Conservation (phyloP, 352 stramenopile species). For the Pseudoperonospora humuli region DNA sequence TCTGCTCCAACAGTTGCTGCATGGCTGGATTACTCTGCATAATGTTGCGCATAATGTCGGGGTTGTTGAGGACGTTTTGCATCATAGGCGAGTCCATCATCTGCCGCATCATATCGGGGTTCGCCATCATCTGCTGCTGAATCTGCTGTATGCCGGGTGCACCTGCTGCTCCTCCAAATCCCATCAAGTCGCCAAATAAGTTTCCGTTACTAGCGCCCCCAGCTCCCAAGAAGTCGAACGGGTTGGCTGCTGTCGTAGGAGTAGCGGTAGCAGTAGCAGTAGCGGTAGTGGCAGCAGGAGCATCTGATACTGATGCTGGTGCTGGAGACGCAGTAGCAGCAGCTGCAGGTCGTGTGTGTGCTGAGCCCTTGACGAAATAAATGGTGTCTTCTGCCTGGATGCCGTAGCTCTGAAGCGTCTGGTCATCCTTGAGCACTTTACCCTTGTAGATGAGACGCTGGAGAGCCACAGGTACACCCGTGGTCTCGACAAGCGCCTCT, state of each 20-base stretch:
- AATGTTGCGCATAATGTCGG: conserved; percentile 92
- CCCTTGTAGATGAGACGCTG: conserved; percentile 88
- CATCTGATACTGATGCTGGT: not conserved
- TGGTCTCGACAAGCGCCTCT: conserved; percentile 51
- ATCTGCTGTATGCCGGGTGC: conserved; percentile 42
- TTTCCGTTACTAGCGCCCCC: conserved; percentile 26
- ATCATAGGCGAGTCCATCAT: conserved; percentile 90
- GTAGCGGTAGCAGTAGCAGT: conserved; percentile 11
- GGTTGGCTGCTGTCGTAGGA: conserved; percentile 21
- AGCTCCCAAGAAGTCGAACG: conserved; percentile 39
- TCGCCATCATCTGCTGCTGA: conserved; percentile 86
- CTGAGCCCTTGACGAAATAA: conserved; percentile 78
- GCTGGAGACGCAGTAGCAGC: conserved; percentile 8
- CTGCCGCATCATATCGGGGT: conserved; percentile 82
- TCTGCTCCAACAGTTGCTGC: conserved; percentile 91
- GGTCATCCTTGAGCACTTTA: conserved; percentile 88
- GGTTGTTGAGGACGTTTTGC: conserved; percentile 92
- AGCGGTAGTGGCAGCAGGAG: conserved; percentile 14
- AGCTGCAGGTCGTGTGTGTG: conserved; percentile 16
- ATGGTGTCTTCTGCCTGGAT: conserved; percentile 74
- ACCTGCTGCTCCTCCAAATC: conserved; percentile 17
- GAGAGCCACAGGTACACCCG: conserved; percentile 60
- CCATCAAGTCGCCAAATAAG: conserved; percentile 52
- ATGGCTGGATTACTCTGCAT: conserved; percentile 96
- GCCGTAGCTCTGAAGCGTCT: conserved; percentile 78